Evolutionary conservation across 2,329 filamentous ascomycete species (phyloP).

Genomic region (Chaetomium sp.): DNA sequence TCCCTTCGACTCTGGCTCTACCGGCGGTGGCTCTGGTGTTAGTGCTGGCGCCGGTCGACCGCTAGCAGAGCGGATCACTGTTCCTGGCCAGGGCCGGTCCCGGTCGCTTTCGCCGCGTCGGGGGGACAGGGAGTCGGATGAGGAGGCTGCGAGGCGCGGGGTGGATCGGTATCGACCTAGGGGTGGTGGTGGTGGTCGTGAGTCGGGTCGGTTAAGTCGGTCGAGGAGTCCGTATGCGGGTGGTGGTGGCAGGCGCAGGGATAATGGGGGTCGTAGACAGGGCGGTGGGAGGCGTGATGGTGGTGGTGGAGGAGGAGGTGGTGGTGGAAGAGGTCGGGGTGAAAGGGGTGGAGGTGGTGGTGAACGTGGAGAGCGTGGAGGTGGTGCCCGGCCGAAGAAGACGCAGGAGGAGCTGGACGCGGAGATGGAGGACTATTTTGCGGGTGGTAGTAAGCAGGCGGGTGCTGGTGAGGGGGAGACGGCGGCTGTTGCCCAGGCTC

Average conservation of each 20-base stretch:
- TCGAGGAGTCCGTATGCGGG: conserved; percentile 55
- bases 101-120: conserved; percentile 51
- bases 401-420: conserved; percentile 88
- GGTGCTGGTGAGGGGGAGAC: conserved; percentile 8
- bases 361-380: conserved; percentile 36
- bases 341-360: conserved; percentile 28
- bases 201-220: conserved; percentile 30
- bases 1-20: conserved; percentile 48
- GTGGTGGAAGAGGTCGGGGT: conserved; percentile 31
- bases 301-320: conserved; percentile 27
- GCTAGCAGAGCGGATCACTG: conserved; percentile 55
- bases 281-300: conserved; percentile 38
- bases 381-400: conserved; percentile 64
- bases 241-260: conserved; percentile 31
- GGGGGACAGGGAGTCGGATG: conserved; percentile 33
- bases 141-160: conserved; percentile 56
- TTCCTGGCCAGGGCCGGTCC: conserved; percentile 45
- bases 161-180: conserved; percentile 73
- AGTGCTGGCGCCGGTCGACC: conserved; percentile 38
- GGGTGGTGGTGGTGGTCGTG: conserved; percentile 18
- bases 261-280: conserved; percentile 30
- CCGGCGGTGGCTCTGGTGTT: too few relatives aligned
- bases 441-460: conserved; percentile 30
- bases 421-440: conserved; percentile 96
- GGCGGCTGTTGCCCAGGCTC: background rate